Percentiles rank a stretch among this genome's conserved stretches.
Evolutionary conservation across 208 protist genomes (phyloP).

Genomic region (Crithidia thermophila): DNA sequence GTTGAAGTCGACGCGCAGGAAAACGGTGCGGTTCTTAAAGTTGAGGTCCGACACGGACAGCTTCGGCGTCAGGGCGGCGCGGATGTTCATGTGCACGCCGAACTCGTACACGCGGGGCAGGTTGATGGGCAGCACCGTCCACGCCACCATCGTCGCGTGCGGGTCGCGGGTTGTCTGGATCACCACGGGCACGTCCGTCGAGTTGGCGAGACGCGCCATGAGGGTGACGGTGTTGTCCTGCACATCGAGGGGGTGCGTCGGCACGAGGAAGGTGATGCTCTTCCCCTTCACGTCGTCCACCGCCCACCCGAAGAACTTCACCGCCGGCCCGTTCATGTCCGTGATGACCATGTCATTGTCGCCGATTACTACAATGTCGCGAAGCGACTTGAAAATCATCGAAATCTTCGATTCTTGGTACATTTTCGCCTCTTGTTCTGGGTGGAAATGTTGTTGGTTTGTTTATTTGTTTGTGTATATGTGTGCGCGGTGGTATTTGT

Average conservation of each 20-base stretch:
- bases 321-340: conserved; percentile 82
- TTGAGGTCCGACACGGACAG: conserved; percentile 88
- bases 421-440: too few relatives aligned
- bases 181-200: conserved; percentile 71
- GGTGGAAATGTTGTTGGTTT: background rate
- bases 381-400: conserved; percentile 87
- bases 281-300: conserved; percentile 78
- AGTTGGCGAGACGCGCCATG: conserved; percentile 61
- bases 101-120: conserved; percentile 88
- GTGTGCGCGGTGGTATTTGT: too few relatives aligned
- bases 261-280: conserved; percentile 90
- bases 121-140: conserved; percentile 81
- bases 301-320: conserved; percentile 80
- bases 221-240: conserved; percentile 84
- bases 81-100: conserved; percentile 88
- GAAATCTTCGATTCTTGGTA: conserved; percentile 80
- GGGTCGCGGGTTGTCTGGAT: conserved; percentile 89
- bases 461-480: background rate
- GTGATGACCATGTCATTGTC: conserved; percentile 91
- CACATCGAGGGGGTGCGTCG: conserved; percentile 83
- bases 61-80: conserved; percentile 85
- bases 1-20: conserved; percentile 99
- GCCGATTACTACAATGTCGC: conserved; percentile 89
- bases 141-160: conserved; percentile 87
- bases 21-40: conserved; percentile 92